A percentile compares a stretch with the other conserved stretches of the same genome.
phyloP scores from a whole-genome alignment of 768 basidiomycete species.

The Boletellus emodensis region DNA sequence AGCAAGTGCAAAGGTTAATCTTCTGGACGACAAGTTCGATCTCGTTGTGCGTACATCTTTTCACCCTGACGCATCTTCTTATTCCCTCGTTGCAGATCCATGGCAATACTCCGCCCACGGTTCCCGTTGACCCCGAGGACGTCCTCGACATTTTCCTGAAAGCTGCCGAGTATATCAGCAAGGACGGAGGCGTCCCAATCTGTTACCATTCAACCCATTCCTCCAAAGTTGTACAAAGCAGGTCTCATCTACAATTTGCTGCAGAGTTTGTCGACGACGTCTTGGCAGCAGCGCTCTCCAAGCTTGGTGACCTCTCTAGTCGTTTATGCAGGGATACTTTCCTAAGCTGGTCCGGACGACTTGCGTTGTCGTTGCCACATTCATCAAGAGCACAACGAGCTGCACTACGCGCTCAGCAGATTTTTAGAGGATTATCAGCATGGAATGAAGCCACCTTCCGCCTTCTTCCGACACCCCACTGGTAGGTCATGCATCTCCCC shows the following conservation, averaged over 20 bases:
- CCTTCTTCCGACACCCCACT: neutral
- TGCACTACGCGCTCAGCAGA: neutral
- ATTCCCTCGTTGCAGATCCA: neutral
- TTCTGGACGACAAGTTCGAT: neutral
- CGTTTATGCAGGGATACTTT: neutral
- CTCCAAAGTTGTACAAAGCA: neutral
- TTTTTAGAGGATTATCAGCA: neutral
- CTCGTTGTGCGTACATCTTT: neutral
- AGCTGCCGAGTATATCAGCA: neutral
- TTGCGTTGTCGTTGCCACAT: neutral
- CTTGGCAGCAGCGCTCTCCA: neutral
- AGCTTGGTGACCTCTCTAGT: neutral
- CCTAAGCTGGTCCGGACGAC: neutral
- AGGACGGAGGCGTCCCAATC: neutral
- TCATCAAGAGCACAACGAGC: neutral
- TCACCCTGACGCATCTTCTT: too few species aligned
- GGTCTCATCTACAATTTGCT: neutral
- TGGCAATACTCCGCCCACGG: neutral
- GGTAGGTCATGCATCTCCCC: too few species aligned
- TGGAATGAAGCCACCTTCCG: neutral
- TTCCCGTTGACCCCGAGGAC: neutral
- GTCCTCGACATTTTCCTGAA: neutral
- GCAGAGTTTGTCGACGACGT: neutral
- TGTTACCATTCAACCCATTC: neutral
- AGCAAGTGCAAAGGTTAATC: too few species aligned